Percentiles rank a stretch among this genome's conserved stretches.
Evolutionary conservation across 208 protist species (phyloP).

Genomic region (Trypanosoma mega): DNA sequence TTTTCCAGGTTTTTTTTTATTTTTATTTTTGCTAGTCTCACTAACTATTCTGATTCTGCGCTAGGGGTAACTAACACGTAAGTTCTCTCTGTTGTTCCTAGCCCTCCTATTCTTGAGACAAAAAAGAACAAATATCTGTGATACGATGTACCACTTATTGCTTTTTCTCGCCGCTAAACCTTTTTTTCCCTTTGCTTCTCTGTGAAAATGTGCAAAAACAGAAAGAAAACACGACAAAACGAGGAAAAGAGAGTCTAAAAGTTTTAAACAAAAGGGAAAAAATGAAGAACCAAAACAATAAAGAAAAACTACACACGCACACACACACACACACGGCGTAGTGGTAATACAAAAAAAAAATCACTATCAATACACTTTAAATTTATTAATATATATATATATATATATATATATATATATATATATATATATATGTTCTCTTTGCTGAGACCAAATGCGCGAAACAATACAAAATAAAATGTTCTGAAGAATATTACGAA

Average conservation of each 20-base stretch:
- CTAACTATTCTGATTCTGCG: no score
- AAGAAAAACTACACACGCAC: background rate
- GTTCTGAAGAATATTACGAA: no score
- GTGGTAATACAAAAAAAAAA: background rate
- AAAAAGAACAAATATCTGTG: no score
- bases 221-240: slow-evolving; percentile 15
- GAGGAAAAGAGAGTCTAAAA: slow-evolving; percentile 17
- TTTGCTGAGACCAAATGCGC: no score
- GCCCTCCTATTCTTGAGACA: no score
- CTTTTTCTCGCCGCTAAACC: background rate
- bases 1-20: slow-evolving; percentile 1
- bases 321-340: background rate
- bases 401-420: slow-evolving; percentile 22
- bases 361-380: background rate
- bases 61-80: no score
- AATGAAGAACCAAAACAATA: background rate
- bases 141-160: background rate
- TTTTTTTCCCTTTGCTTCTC: background rate
- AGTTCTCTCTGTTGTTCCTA: no score
- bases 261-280: background rate
- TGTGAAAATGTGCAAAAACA: background rate
- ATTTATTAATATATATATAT: slow-evolving; percentile 21
- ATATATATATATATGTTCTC: background rate
- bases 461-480: no score
- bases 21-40: background rate